These are phyloP conservation scores for Tilletia indica DNA, from an alignment of 1,284 basidiomycete species.

Conservation along the genomic window DNA sequence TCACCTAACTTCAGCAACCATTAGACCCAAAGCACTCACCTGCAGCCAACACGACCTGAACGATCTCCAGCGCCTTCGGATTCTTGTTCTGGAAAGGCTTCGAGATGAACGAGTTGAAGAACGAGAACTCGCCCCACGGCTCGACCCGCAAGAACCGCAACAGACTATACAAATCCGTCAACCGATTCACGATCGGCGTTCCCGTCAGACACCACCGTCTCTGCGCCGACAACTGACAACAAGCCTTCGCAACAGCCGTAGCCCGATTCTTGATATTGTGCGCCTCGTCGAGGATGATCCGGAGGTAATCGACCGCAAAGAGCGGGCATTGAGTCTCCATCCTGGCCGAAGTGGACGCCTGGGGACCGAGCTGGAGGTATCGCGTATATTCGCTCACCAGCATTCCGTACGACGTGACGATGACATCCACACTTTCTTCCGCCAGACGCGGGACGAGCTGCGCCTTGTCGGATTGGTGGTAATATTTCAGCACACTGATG, in stretches of 20 bases:
- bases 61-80: slow-evolving; percentile 50
- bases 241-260: slow-evolving; percentile 86
- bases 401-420: slow-evolving; percentile 83
- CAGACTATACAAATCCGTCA: slow-evolving; percentile 77
- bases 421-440: slow-evolving; percentile 63
- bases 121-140: slow-evolving; percentile 67
- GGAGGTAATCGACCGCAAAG: slow-evolving; percentile 49
- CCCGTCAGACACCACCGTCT: slow-evolving; percentile 89
- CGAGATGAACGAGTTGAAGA: slow-evolving; percentile 53
- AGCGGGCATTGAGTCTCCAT: slow-evolving; percentile 31
- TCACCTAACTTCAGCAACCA: no score
- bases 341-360: slow-evolving; percentile 29
- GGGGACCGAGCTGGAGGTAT: slow-evolving; percentile 30
- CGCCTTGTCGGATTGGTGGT: slow-evolving; percentile 68
- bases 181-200: slow-evolving; percentile 87
- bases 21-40: background rate
- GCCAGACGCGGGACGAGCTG: slow-evolving; percentile 70
- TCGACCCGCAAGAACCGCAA: slow-evolving; percentile 74
- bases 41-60: slow-evolving; percentile 48
- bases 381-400: slow-evolving; percentile 47
- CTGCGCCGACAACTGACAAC: slow-evolving; percentile 75
- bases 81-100: slow-evolving; percentile 51
- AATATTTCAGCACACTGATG: slow-evolving; percentile 64
- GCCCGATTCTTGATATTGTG: slow-evolving; percentile 90
- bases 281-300: slow-evolving; percentile 70